Evolutionary conservation across 176 grass and related monocot species (phyloP).

Genomic region (Avena atlantica): DNA sequence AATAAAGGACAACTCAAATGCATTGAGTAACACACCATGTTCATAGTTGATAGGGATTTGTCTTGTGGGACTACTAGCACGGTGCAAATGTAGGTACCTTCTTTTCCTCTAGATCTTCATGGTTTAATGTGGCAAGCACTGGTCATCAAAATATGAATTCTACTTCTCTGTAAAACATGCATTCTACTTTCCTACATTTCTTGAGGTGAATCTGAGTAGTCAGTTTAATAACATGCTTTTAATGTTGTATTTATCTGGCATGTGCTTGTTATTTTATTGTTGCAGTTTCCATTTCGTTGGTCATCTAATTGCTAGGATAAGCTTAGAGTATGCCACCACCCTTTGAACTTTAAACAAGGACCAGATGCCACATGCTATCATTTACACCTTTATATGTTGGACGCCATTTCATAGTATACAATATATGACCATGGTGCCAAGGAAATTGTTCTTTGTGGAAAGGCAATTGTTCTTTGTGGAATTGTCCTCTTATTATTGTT

Average conservation of each 20-base stretch:
- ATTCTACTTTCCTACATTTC: neutral
- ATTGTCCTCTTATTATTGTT: conserved; percentile 26
- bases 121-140: neutral
- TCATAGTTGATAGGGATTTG: conserved; percentile 42
- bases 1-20: neutral
- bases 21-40: conserved; percentile 39
- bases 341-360: conserved; percentile 15
- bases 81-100: conserved; percentile 32
- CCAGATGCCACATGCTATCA: neutral
- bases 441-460: conserved; percentile 47
- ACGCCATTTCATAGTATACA: conserved; percentile 54
- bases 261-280: neutral
- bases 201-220: neutral
- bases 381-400: conserved; percentile 30
- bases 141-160: neutral
- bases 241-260: conserved; percentile 11
- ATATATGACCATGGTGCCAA: conserved; percentile 61
- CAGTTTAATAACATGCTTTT: neutral
- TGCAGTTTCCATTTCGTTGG: neutral
- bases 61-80: conserved; percentile 38
- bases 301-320: conserved; percentile 13
- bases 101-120: conserved; percentile 15
- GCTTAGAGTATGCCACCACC: neutral
- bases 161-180: neutral
- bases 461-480: conserved; percentile 48